A percentile compares a stretch with the other conserved stretches of the same genome.
phyloP scores from a whole-genome alignment of 768 basidiomycete genomes.

The Gelatoporia subvermispora region DNA sequence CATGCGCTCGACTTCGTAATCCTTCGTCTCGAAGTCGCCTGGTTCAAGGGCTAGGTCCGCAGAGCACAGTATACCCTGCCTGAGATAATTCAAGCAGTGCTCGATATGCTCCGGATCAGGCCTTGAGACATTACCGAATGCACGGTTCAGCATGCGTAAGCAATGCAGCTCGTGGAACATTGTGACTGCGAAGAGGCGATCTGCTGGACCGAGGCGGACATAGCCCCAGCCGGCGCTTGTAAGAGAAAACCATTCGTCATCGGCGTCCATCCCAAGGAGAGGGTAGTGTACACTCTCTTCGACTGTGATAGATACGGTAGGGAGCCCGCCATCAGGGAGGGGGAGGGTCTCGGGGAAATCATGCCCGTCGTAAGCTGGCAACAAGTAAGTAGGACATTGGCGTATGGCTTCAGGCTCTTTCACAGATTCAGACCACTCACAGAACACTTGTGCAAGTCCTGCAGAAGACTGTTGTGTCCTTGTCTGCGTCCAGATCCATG shows the following conservation, averaged over 20 bases:
- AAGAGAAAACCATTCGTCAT: slow-evolving; percentile 23
- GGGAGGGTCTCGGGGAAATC: slow-evolving; percentile 24
- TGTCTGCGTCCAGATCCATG: too few relatives aligned
- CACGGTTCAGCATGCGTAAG: slow-evolving; percentile 22
- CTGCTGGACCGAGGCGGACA: slow-evolving; percentile 25
- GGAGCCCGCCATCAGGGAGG: slow-evolving; percentile 11
- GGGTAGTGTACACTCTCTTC: slow-evolving; percentile 29
- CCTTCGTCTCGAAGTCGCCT: too few relatives aligned
- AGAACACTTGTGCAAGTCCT: too few relatives aligned
- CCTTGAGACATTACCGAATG: slow-evolving; percentile 16
- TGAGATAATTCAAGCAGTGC: slow-evolving; percentile 29
- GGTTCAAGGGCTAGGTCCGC: too few relatives aligned
- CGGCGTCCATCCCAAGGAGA: slow-evolving; percentile 17
- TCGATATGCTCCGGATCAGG: slow-evolving; percentile 25
- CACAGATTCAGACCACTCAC: too few relatives aligned
- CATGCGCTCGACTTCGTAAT: too few relatives aligned
- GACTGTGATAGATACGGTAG: slow-evolving; percentile 14
- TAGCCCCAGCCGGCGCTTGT: slow-evolving; percentile 24
- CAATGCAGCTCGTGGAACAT: slow-evolving; percentile 38
- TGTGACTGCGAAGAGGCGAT: slow-evolving; percentile 28
- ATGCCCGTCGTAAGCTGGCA: slow-evolving; percentile 23
- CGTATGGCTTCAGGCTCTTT: too few relatives aligned
- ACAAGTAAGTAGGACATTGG: too few relatives aligned
- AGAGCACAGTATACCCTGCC: slow-evolving; percentile 27
- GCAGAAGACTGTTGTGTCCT: too few relatives aligned